A percentile compares a stretch with the other conserved stretches of the same genome.
Conservation (phyloP, 306 rosid species). For the Benincasa hispida region DNA sequence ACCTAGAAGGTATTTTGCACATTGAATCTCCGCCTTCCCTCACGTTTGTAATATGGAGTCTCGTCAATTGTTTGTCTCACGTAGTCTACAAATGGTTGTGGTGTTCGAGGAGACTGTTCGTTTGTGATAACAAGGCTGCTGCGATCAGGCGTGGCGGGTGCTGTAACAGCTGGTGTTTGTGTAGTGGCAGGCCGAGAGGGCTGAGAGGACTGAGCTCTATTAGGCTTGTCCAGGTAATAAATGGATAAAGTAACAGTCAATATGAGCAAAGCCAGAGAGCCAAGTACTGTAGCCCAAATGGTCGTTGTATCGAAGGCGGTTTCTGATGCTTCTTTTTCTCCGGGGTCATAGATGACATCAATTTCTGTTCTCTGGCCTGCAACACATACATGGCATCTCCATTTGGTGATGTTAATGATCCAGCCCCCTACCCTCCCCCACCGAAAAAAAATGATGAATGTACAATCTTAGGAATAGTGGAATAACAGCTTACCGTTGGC, state of each 20-base stretch:
- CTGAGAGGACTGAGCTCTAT: conserved; percentile 24
- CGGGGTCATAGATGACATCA: conserved; percentile 38
- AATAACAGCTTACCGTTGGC: conserved; percentile 41
- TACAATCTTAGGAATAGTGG: neutral
- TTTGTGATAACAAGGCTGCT: conserved; percentile 23
- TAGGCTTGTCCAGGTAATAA: conserved; percentile 31
- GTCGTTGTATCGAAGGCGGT: conserved; percentile 4
- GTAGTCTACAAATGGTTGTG: conserved; percentile 86
- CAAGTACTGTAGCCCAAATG: conserved; percentile 33
- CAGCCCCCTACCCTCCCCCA: neutral
- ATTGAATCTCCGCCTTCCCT: conserved; percentile 60
- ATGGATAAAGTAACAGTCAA: conserved; percentile 19
- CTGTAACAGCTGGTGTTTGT: conserved; percentile 24
- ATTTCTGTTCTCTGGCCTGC: conserved; percentile 77
- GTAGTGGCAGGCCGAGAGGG: conserved; percentile 16
- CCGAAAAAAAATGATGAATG: neutral
- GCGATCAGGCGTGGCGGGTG: conserved; percentile 49
- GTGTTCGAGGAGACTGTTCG: conserved; percentile 75
- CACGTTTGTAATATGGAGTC: conserved; percentile 77
- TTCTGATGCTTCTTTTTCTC: conserved; percentile 19
- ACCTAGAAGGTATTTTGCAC: conserved; percentile 71
- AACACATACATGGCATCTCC: conserved; percentile 2
- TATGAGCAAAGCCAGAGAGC: conserved; percentile 25
- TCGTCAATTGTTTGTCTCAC: conserved; percentile 88
- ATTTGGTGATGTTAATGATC: neutral